Conservation (phyloP, 2,329 filamentous ascomycete genomes). For the Colletotrichum sp. region DNA sequence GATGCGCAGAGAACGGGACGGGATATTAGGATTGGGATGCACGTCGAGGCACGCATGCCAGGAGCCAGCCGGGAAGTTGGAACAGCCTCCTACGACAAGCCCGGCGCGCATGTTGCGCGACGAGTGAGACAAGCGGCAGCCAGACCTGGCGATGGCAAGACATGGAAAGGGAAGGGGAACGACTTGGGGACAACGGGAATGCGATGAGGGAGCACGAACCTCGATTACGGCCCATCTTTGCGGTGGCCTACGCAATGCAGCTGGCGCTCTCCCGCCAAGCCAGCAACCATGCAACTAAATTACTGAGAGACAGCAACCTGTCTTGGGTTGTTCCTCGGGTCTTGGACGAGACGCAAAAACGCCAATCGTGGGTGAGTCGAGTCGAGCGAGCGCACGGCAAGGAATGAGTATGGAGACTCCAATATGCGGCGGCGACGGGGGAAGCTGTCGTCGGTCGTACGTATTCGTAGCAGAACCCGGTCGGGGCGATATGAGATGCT, state of each 20-base stretch:
- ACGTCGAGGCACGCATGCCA: not conserved
- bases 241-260: not conserved
- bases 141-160: not conserved
- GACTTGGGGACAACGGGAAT: not conserved
- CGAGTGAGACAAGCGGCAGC: not conserved
- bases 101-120: not conserved
- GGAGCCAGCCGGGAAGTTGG: not conserved
- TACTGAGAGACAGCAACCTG: conserved; percentile 16
- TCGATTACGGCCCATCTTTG: conserved; percentile 21
- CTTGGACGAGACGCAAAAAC: conserved; percentile 2
- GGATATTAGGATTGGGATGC: not conserved
- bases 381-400: not conserved
- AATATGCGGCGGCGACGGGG: not conserved
- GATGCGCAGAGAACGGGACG: not conserved
- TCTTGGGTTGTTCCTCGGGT: not conserved
- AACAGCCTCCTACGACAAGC: not conserved
- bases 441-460: not conserved
- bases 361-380: not conserved
- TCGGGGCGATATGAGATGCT: not conserved
- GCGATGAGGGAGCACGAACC: conserved; percentile 13
- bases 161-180: conserved; percentile 1
- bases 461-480: not conserved
- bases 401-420: conserved; percentile 15
- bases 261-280: conserved; percentile 1
- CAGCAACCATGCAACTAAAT: conserved; percentile 21